Evolutionary conservation across 257 asterid species (phyloP), one percentile per base, ranked within the genome.

Genomic region (Nicotiana noctiflora): DNA sequence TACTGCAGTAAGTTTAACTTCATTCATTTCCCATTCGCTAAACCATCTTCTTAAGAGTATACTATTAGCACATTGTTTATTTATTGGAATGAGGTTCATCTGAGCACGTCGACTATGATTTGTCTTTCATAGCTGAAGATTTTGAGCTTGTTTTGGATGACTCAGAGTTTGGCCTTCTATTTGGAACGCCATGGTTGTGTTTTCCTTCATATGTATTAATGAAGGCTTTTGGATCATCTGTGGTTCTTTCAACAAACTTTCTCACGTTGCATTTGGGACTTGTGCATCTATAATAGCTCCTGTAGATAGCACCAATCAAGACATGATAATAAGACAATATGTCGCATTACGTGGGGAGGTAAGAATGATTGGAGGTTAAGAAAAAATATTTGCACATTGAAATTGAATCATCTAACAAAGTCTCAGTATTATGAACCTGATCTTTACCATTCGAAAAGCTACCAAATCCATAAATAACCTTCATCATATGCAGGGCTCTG

Each of bases 241-340:
- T 86, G 27, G 89, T 90, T 83, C 96, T 89, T 82, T 94, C 98
- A 2, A 93, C 96, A 19, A 88, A 93, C 81, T 93, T 93, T 78
- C 96, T 87, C 81, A 88, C 89, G 5, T 86, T 90, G 93, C 98
- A 94, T 67, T 89, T 86, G 14, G 84, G 88, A 84, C 80, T 92
- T 8, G 98, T 94, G 88, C 98, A 94, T 83, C 91, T 86, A 34
- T 94, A 92, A 89, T 94, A 94, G 75, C 98, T 92, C 93, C 98
- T 94, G 93, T 84, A 2, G 8, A 21, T 6, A 74, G 31, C 12
- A 31, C 44, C 87, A 86, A 81, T 3, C 75, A 21, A 31, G 53
- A 21, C 46, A 64, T 23, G 61, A 31, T 44, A 13, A 25, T 37
- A 59, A 34, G 40, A 86, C 13, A 34, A 55, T 31, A 68, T 21